These are phyloP conservation scores for Leptomonas seymouri DNA, from an alignment of 208 protist genomes.

Conservation along the genomic window DNA sequence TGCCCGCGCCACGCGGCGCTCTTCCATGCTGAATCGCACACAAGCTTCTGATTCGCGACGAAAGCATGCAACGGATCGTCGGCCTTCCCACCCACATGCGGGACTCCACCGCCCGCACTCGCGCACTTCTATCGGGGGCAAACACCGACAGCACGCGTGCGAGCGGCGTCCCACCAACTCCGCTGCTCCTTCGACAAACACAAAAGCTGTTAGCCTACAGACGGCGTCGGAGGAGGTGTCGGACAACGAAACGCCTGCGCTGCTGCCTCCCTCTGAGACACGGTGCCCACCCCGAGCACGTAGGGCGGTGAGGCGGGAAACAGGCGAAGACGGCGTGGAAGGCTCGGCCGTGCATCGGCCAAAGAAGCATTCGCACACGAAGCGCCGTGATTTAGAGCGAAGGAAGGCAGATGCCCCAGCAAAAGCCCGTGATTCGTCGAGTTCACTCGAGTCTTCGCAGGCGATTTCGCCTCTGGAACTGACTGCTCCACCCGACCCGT, in stretches of 20 bases:
- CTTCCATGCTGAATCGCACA: not conserved
- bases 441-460: conserved; percentile 13
- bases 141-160: too few relatives aligned
- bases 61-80: not conserved
- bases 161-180: not conserved
- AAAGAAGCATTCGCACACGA: not conserved
- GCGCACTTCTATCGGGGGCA: not conserved
- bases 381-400: not conserved
- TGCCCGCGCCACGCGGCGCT: not conserved
- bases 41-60: not conserved
- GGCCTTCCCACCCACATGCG: not conserved
- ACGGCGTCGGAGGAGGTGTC: not conserved
- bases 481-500: not conserved
- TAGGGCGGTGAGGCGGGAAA: not conserved
- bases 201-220: not conserved
- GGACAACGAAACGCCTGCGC: not conserved
- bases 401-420: not conserved
- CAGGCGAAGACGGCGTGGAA: not conserved
- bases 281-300: not conserved
- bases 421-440: not conserved
- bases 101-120: not conserved
- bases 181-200: not conserved
- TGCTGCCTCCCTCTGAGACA: not conserved
- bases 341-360: not conserved
- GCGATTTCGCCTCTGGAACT: not conserved